A percentile compares a stretch with the other conserved stretches of the same genome.
phyloP scores from a whole-genome alignment of 495 filamentous ascomycete species.

The Lepidopterella palustris region DNA sequence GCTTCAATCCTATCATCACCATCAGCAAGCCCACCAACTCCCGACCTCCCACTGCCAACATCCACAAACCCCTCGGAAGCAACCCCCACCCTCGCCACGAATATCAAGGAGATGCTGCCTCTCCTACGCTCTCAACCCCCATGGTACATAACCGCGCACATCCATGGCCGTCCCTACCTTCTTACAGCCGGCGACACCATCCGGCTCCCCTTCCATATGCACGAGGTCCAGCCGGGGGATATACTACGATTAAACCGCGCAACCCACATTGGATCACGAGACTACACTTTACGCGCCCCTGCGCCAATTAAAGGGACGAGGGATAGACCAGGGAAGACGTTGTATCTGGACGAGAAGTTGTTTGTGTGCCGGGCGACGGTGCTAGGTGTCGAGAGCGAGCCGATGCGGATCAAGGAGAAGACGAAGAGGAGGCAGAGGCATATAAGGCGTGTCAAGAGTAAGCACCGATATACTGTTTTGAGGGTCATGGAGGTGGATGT shows the following conservation, averaged over 20 bases:
- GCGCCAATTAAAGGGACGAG: slow-evolving; percentile 44
- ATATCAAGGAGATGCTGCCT: slow-evolving; percentile 64
- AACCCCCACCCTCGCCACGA: slow-evolving; percentile 44
- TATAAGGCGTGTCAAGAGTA: slow-evolving; percentile 67
- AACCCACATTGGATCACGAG: slow-evolving; percentile 69
- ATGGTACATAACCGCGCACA: slow-evolving; percentile 81
- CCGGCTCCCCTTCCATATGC: slow-evolving; percentile 93
- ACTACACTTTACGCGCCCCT: slow-evolving; percentile 73
- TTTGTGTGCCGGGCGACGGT: slow-evolving; percentile 83
- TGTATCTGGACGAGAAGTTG: slow-evolving; percentile 66
- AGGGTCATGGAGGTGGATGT: slow-evolving; percentile 74
- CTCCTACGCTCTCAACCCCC: slow-evolving; percentile 67
- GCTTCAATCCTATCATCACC: slow-evolving; percentile 29
- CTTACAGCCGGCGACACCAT: slow-evolving; percentile 78
- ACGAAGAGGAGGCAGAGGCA: slow-evolving; percentile 81
- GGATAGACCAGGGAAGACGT: slow-evolving; percentile 18
- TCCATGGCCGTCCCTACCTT: slow-evolving; percentile 85
- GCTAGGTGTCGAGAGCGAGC: slow-evolving; percentile 81
- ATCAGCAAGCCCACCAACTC: slow-evolving; percentile 25
- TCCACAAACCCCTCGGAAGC: slow-evolving; percentile 32
- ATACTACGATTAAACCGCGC: slow-evolving; percentile 80
- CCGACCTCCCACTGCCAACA: slow-evolving; percentile 25
- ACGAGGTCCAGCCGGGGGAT: slow-evolving; percentile 73
- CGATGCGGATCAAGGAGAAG: slow-evolving; percentile 81
- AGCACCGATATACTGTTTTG: slow-evolving; percentile 83